A percentile compares a stretch with the other conserved stretches of the same genome.
Evolutionary conservation across 805 yeast genomes (phyloP).

Genomic region (Hanseniaspora occidentalis): DNA sequence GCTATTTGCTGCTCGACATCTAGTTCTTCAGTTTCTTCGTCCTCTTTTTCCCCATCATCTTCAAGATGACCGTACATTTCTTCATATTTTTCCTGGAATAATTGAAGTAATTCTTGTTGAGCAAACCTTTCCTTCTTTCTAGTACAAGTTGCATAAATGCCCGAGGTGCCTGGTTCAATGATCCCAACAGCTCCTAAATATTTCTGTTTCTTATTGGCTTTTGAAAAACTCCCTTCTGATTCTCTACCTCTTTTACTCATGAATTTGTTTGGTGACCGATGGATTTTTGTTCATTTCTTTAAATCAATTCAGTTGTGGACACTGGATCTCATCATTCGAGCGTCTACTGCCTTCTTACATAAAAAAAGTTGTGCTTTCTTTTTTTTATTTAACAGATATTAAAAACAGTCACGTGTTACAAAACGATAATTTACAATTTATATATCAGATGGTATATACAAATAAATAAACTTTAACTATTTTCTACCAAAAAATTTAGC

Average conservation of each 20-base stretch:
- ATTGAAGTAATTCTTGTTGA: conserved; percentile 52
- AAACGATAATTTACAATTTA: no score
- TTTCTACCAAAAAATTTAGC: conserved; percentile 5
- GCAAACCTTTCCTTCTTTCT: conserved; percentile 71
- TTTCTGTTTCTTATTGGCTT: neutral
- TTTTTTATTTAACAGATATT: no score
- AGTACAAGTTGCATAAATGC: conserved; percentile 81
- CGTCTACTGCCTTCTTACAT: no score
- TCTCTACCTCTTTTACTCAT: neutral
- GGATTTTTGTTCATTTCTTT: neutral
- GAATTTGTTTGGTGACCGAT: neutral
- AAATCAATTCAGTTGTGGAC: neutral
- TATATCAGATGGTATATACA: no score
- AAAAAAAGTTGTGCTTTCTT: no score
- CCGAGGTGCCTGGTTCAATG: conserved; percentile 72
- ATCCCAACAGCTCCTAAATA: neutral
- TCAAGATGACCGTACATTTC: conserved; percentile 31
- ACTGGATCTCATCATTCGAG: no score
- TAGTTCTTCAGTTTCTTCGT: conserved; percentile 27
- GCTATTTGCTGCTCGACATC: conserved; percentile 69
- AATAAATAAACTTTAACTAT: neutral
- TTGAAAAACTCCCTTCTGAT: neutral
- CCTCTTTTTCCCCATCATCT: conserved; percentile 11
- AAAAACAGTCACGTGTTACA: neutral
- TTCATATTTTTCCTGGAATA: conserved; percentile 43